Conservation (phyloP, 306 rosid species). For the Acacia melanoxylon region DNA sequence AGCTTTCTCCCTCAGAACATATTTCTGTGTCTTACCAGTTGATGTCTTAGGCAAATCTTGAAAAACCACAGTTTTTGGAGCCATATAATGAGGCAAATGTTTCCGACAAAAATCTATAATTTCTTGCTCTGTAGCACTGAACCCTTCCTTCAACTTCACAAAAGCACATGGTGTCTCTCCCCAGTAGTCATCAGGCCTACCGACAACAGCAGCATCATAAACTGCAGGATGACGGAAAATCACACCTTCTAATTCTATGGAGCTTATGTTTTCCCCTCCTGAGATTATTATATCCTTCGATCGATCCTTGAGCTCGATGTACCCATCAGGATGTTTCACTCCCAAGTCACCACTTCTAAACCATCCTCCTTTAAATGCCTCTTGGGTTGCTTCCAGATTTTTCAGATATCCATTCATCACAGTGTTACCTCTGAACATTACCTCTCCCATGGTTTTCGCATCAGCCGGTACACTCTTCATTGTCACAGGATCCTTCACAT, state of each 20-base stretch:
- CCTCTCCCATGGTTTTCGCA: constrained; percentile 82
- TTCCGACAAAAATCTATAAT: constrained; percentile 57
- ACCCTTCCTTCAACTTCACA: constrained; percentile 74
- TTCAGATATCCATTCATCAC: constrained; percentile 87
- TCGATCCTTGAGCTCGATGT: constrained; percentile 79
- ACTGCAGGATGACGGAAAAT: constrained; percentile 72
- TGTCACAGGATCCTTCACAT: constrained; percentile 71
- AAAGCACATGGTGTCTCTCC: constrained; percentile 95
- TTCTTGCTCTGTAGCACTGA: constrained; percentile 48
- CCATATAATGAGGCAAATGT: constrained; percentile 73
- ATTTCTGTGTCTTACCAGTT: constrained; percentile 84
- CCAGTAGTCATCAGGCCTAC: constrained; percentile 80
- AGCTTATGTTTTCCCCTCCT: constrained; percentile 89
- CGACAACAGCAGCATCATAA: constrained; percentile 79
- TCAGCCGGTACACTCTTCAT: constrained; percentile 77
- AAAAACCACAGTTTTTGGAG: constrained; percentile 73
- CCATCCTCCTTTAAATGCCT: constrained; percentile 85
- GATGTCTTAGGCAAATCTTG: constrained; percentile 79
- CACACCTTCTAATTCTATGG: constrained; percentile 82
- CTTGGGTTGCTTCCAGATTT: constrained; percentile 62
- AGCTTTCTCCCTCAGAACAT: constrained; percentile 60
- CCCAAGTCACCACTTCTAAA: constrained; percentile 79
- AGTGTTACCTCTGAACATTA: constrained; percentile 85
- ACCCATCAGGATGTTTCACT: constrained; percentile 79
- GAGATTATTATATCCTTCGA: constrained; percentile 87